Conservation (phyloP, 2,329 filamentous ascomycete species). For the Whalleya microplaca region DNA sequence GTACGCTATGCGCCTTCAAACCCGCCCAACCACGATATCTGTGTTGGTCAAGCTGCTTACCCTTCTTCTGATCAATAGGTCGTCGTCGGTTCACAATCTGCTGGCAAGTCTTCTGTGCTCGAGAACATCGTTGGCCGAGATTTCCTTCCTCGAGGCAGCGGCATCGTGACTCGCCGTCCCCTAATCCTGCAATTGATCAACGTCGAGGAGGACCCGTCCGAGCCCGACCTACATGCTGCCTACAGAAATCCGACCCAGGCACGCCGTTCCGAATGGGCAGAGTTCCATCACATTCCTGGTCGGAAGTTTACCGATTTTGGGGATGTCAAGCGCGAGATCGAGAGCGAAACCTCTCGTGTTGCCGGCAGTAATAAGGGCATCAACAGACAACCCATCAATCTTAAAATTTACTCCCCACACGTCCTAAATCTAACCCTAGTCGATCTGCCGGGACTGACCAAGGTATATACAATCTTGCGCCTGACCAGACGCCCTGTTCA, state of each 20-base stretch:
- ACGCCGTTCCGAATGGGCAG: conserved; percentile 77
- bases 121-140: conserved; percentile 99
- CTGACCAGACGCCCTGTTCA: background rate
- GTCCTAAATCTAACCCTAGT: conserved; percentile 96
- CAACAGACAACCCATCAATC: conserved; percentile 94
- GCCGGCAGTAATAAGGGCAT: conserved; percentile 96
- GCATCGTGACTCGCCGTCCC: conserved; percentile 92
- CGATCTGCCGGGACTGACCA: conserved; percentile 93
- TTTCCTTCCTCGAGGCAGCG: conserved; percentile 93
- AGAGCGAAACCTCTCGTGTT: conserved; percentile 93
- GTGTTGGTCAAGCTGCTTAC: conserved; percentile 19
- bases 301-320: conserved; percentile 88
- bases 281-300: conserved; percentile 94
- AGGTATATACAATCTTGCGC: conserved; percentile 56
- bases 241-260: conserved; percentile 78
- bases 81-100: conserved; percentile 96
- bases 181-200: conserved; percentile 99
- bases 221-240: conserved; percentile 66
- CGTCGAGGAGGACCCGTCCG: conserved; percentile 75
- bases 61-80: conserved; percentile 61
- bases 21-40: conserved; percentile 12
- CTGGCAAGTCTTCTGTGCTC: conserved; percentile 96
- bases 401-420: conserved; percentile 97
- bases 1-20: conserved; percentile 57
- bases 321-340: conserved; percentile 94